phyloP scores from a whole-genome alignment of 2,329 filamentous ascomycete species.

The Arthroderma sp. region DNA sequence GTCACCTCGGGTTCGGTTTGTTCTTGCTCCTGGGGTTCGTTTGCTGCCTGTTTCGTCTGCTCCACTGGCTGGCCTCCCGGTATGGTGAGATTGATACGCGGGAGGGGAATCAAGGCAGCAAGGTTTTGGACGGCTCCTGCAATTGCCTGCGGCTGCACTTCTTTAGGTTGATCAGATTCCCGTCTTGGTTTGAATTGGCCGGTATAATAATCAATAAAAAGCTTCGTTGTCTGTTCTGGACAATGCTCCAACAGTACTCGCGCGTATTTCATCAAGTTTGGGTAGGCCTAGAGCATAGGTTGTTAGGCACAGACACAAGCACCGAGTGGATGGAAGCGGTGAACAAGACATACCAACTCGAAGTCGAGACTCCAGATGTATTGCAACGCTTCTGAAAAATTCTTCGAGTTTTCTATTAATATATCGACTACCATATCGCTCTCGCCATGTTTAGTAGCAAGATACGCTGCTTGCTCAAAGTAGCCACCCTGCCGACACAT shows the following conservation, averaged over 20 bases:
- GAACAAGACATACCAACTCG: constrained; percentile 44
- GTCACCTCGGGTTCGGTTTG: constrained; percentile 34
- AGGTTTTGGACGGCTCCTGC: constrained; percentile 75
- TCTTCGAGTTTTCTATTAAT: constrained; percentile 85
- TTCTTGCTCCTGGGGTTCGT: constrained; percentile 16
- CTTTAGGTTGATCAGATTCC: constrained; percentile 43
- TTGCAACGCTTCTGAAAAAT: constrained; percentile 73
- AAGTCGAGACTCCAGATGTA: constrained; percentile 86
- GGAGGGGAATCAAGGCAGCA: constrained; percentile 67
- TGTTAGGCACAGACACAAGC: neutral
- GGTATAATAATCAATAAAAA: constrained; percentile 94
- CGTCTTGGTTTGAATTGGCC: constrained; percentile 60
- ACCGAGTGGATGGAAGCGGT: neutral
- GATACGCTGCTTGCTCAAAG: constrained; percentile 87
- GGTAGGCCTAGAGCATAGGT: constrained; percentile 51
- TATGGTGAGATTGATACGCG: constrained; percentile 60
- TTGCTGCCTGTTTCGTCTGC: constrained; percentile 6
- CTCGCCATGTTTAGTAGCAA: constrained; percentile 88
- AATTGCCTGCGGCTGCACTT: constrained; percentile 39
- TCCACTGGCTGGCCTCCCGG: constrained; percentile 26
- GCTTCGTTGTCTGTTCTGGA: constrained; percentile 62
- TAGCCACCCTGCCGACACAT: constrained; percentile 98
- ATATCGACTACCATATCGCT: constrained; percentile 92
- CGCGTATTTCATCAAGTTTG: constrained; percentile 88
- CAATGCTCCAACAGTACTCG: constrained; percentile 81